Conservation (phyloP, 495 filamentous ascomycete species). For the Penicillium alfredii region DNA sequence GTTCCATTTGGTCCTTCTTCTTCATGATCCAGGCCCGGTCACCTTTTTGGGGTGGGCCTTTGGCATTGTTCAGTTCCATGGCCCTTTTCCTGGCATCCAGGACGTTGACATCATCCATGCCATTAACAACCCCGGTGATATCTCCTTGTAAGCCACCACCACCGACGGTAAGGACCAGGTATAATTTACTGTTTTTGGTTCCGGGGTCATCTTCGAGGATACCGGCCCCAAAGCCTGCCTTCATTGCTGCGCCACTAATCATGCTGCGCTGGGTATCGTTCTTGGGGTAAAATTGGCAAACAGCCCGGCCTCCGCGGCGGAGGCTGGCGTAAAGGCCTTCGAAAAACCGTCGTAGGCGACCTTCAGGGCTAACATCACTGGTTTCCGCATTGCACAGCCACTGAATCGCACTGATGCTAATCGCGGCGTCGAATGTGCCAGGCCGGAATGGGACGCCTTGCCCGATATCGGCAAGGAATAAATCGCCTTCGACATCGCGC, state of each 20-base stretch:
- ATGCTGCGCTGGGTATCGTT: constrained; percentile 86
- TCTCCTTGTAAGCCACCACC: constrained; percentile 69
- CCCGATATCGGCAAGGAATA: constrained; percentile 87
- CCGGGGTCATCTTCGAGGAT: constrained; percentile 91
- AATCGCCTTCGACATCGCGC: constrained; percentile 84
- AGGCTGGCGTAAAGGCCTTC: constrained; percentile 83
- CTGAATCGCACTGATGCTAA: constrained; percentile 90
- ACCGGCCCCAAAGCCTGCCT: constrained; percentile 92
- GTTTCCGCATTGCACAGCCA: constrained; percentile 97
- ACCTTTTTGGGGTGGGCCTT: constrained; percentile 59
- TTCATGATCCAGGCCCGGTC: constrained; percentile 84
- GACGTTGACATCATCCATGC: constrained; percentile 82
- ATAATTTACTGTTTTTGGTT: constrained; percentile 90
- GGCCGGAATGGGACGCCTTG: constrained; percentile 93
- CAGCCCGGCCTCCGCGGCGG: constrained; percentile 78
- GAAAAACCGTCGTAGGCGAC: constrained; percentile 78
- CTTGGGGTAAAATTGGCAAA: constrained; percentile 97
- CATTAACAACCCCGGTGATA: constrained; percentile 78
- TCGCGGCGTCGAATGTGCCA: constrained; percentile 89
- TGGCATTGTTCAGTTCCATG: constrained; percentile 38
- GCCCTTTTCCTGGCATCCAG: constrained; percentile 61
- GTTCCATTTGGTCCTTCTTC: constrained; percentile 94
- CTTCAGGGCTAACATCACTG: constrained; percentile 69
- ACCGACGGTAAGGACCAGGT: constrained; percentile 89
- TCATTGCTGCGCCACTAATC: constrained; percentile 83